Percentiles rank a stretch among this genome's conserved stretches.
phyloP scores from a whole-genome alignment of 2,329 filamentous ascomycete genomes.

The Trichoderma sp. region DNA sequence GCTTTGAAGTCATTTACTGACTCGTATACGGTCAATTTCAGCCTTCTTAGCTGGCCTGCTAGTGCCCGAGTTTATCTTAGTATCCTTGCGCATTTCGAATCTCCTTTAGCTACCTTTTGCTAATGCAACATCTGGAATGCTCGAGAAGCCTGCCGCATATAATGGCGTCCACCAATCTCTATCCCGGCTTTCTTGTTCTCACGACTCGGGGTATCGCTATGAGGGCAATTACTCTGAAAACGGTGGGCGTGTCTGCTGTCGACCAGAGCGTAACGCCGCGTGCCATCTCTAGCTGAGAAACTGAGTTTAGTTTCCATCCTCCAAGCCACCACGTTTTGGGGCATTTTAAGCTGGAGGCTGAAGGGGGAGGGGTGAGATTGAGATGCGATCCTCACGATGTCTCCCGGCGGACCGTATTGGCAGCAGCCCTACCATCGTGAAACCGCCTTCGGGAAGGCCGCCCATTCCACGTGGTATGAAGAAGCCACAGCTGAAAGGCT shows the following conservation, averaged over 20 bases:
- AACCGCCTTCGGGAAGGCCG: background rate
- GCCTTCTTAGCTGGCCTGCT: background rate
- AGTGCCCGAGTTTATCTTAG: background rate
- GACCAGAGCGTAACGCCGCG: background rate
- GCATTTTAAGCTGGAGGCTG: background rate
- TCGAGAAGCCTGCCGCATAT: background rate
- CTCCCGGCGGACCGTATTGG: background rate
- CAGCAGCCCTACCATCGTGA: background rate
- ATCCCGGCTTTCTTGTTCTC: background rate
- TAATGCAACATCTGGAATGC: background rate
- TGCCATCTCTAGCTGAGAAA: background rate
- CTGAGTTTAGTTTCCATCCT: background rate
- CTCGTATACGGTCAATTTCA: background rate
- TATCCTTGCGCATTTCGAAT: background rate
- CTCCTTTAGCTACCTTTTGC: background rate
- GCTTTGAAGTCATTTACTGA: background rate
- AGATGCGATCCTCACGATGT: background rate
- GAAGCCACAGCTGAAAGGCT: background rate
- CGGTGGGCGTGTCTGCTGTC: background rate
- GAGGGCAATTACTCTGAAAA: background rate
- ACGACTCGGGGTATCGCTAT: background rate
- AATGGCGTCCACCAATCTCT: background rate
- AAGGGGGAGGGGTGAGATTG: background rate
- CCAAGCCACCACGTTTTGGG: conserved; percentile 9
- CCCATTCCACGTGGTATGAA: background rate